A percentile compares a stretch with the other conserved stretches of the same genome.
Conservation (phyloP, 139 green algal genomes). For the Coccomyxa sp. region DNA sequence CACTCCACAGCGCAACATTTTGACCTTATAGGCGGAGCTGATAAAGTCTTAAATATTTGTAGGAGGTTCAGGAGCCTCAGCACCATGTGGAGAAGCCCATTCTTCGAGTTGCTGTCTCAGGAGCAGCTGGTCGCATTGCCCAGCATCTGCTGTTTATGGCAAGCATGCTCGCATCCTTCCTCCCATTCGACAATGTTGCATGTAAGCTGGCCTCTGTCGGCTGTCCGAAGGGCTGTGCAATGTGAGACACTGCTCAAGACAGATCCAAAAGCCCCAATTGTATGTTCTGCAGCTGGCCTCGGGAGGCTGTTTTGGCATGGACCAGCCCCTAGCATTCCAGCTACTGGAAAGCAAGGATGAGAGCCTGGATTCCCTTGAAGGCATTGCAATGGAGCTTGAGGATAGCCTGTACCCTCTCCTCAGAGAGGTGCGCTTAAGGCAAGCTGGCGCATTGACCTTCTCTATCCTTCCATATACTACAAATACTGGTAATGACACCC, state of each 20-base stretch:
- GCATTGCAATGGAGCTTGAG: constrained; percentile 94
- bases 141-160: not conserved
- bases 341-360: constrained; percentile 78
- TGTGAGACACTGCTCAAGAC: not conserved
- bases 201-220: not conserved
- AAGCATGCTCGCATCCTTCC: not conserved
- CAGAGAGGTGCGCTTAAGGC: constrained; percentile 53
- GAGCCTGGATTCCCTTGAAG: constrained; percentile 71
- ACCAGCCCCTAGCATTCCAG: constrained; percentile 83
- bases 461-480: not conserved
- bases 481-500: no score
- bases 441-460: no score
- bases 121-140: not conserved
- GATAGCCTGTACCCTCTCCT: constrained; percentile 92
- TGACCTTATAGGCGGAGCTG: no score
- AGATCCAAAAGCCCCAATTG: not conserved
- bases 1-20: no score
- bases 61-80: not conserved
- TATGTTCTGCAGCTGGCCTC: constrained; percentile 52
- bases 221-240: not conserved
- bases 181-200: not conserved
- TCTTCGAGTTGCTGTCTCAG: not conserved
- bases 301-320: constrained; percentile 76
- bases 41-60: no score
- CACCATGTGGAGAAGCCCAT: not conserved